Base-by-base conservation (phyloP, 2,329 filamentous ascomycete species). In the Cladosporium phlei region DNA sequence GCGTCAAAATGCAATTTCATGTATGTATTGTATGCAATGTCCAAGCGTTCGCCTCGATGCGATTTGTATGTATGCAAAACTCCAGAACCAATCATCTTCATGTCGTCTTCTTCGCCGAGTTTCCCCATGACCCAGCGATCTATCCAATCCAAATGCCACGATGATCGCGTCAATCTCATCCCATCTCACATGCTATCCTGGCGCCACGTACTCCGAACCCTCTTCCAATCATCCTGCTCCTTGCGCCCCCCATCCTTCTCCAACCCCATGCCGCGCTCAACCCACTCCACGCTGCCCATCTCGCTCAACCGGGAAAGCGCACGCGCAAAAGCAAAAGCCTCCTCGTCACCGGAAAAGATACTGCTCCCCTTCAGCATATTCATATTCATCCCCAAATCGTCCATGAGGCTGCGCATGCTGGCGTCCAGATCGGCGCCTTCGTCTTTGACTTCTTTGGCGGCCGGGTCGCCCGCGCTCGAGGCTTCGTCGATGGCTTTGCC, bases 221-320 rank as follows among this genome's bases (percentile, higher is more conserved):
- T 83, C 50, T 73, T 70, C 80, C 82, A 86, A 52, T 73, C 74
- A 47, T 86, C 82, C 56, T 72, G 75, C 60, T 87, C 82, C 52
- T 73, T 64, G 70, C 81, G 80, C 2, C 83, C 83, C 10, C 83
- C 83, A 51, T 74, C 69, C 51, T 67, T 71, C 67, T 86, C 82
- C 46, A 87, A 61, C 0, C 83, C 72, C 64, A 82, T 52, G 0
- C 80, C 90, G 11, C 89, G 70, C 69, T 97, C 91, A 3, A 97
- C 86, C 93, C 93, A 98, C 65, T 96, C 86, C 65, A 82, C 80
- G 64, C 88, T 93, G 16, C 89, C 88, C 93, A 98, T 98, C 68
- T 97, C 89, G 46, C 76, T 85, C 51, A 98, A 69, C 47, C 93
- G 74, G 45, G 85, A 90, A 56, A 97, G 66, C 1, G 93, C 93